A percentile compares a stretch with the other conserved stretches of the same genome.
phyloP scores from a whole-genome alignment of 2,329 filamentous ascomycete genomes.

The Fusarium phyllophilum region DNA sequence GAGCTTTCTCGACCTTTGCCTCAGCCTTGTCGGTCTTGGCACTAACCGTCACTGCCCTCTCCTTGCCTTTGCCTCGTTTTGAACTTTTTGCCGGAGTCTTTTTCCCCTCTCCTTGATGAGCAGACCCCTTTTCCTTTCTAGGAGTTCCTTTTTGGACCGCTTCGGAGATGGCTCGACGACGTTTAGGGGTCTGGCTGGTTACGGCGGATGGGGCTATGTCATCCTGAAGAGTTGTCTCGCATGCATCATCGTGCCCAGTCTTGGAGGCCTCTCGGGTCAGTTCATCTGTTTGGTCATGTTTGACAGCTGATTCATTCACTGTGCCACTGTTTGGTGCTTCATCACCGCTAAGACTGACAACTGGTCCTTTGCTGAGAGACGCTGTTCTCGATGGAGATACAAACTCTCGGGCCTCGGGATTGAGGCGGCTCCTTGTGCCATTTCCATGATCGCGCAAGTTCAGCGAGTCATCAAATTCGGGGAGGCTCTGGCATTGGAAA shows the following conservation, averaged over 20 bases:
- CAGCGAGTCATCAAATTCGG: background rate
- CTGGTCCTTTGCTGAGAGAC: background rate
- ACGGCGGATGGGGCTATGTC: background rate
- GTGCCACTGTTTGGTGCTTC: background rate
- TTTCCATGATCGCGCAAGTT: background rate
- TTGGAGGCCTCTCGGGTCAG: background rate
- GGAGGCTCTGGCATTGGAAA: slow-evolving; percentile 8
- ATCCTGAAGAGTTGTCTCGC: background rate
- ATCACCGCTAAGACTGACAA: background rate
- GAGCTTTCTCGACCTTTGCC: slow-evolving; percentile 1
- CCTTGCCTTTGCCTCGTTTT: slow-evolving; percentile 31
- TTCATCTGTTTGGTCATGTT: background rate
- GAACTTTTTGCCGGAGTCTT: slow-evolving; percentile 26
- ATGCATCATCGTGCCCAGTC: background rate
- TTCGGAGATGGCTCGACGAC: slow-evolving; percentile 7
- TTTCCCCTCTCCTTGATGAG: slow-evolving; percentile 7
- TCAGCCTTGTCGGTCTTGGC: slow-evolving; percentile 10
- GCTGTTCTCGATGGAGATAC: slow-evolving; percentile 32
- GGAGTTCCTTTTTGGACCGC: background rate
- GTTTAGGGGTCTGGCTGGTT: background rate
- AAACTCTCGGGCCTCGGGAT: slow-evolving; percentile 38
- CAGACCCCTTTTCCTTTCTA: background rate
- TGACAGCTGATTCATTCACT: background rate
- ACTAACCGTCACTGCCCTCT: slow-evolving; percentile 7
- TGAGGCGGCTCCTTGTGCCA: slow-evolving; percentile 20